phyloP scores from a whole-genome alignment of 1,284 basidiomycete species.

The Cystobasidiaceae sp. region DNA sequence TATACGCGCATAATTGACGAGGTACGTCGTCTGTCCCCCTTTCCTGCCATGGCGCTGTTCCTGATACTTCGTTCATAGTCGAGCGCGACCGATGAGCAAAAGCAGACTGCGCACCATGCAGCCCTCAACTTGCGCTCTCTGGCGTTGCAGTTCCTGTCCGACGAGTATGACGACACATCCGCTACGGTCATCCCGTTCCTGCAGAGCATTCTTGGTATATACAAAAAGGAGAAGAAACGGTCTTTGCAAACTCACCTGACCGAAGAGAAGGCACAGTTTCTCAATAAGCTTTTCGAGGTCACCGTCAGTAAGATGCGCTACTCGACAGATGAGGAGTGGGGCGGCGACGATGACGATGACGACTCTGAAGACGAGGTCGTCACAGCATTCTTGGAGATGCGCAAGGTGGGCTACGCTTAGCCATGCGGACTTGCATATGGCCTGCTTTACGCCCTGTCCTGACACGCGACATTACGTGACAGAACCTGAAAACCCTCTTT shows the following conservation, averaged over 20 bases:
- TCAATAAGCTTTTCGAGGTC: constrained; percentile 71
- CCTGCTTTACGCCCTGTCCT: constrained; percentile 50
- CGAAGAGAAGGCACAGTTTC: constrained; percentile 67
- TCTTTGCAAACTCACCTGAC: constrained; percentile 62
- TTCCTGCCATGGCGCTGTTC: too few relatives aligned
- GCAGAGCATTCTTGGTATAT: constrained; percentile 64
- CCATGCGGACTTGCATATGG: background rate
- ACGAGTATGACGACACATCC: constrained; percentile 80
- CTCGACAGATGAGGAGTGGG: constrained; percentile 73
- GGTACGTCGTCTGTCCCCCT: constrained; percentile 51
- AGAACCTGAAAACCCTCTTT: constrained; percentile 70
- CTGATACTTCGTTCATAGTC: constrained; percentile 55
- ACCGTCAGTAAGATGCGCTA: constrained; percentile 68
- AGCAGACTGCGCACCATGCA: constrained; percentile 62
- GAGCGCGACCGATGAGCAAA: constrained; percentile 58
- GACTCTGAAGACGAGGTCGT: constrained; percentile 86
- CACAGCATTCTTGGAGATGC: constrained; percentile 74
- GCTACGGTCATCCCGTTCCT: constrained; percentile 77
- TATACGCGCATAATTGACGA: constrained; percentile 74
- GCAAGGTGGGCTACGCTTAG: constrained; percentile 56
- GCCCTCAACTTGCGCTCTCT: constrained; percentile 71
- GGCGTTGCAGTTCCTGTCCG: constrained; percentile 81
- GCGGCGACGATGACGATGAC: constrained; percentile 61
- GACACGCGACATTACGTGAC: too few relatives aligned
- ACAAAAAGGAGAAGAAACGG: constrained; percentile 69